Evolutionary conservation across 768 basidiomycete species (phyloP).

Genomic region (Amanita rubescens): DNA sequence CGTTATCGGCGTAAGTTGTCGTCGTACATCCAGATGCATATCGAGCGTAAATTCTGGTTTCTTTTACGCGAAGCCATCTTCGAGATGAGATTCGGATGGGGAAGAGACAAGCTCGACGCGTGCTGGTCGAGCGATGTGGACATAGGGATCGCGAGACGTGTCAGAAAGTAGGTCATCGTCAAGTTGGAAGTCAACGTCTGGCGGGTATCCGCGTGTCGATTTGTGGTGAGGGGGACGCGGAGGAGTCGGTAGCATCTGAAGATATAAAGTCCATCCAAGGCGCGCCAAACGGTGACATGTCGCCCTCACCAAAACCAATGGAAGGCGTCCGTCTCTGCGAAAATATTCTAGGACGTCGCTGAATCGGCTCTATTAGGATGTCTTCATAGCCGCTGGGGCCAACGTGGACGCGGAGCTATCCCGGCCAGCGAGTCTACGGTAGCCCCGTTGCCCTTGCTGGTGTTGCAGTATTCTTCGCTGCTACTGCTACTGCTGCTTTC

Average conservation of each 20-base stretch:
- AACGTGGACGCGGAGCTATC: slow-evolving; percentile 2
- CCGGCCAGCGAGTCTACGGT: slow-evolving; percentile 3
- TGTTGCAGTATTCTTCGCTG: not conserved
- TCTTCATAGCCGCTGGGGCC: not conserved
- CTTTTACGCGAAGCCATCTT: not conserved
- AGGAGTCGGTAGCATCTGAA: slow-evolving; percentile 4
- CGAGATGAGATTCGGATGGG: not conserved
- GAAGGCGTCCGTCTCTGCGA: slow-evolving; percentile 3
- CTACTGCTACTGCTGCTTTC: slow-evolving; percentile 7
- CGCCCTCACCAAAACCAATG: not conserved
- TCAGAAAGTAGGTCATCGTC: not conserved
- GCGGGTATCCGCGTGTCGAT: not conserved
- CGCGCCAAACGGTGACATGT: not conserved
- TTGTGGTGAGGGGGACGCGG: slow-evolving; percentile 2
- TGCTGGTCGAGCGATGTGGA: not conserved
- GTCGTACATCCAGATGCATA: slow-evolving; percentile 7
- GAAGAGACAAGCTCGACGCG: slow-evolving; percentile 2
- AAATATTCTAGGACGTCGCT: slow-evolving; percentile 5
- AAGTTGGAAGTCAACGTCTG: slow-evolving; percentile 1
- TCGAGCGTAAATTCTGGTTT: slow-evolving; percentile 3
- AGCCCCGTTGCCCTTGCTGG: not conserved
- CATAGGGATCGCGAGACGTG: not conserved
- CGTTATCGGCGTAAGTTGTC: not conserved
- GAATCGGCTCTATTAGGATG: slow-evolving; percentile 6
- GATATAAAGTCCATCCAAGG: slow-evolving; percentile 7